Evolutionary conservation across 257 asterid genomes (phyloP), one percentile per base, ranked within the genome.

Genomic region (Solanum chilense): DNA sequence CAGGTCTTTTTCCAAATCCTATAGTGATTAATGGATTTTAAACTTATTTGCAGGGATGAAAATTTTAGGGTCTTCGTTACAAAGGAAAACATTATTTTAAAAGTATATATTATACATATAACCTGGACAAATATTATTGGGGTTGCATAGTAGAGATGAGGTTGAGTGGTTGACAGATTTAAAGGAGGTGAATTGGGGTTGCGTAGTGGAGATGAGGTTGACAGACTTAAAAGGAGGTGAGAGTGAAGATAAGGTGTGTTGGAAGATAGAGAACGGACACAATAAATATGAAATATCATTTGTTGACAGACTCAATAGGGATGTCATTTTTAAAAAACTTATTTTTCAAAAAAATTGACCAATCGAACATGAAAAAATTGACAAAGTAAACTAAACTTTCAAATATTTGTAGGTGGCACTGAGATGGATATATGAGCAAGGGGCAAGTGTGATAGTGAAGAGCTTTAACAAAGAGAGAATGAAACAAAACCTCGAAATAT

Each of bases 391-490:
- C 29, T 73, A 10, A 10, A 37, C 29, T 73, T 73, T 20, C 29
- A 35, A 70, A 83, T 10, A 23, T 15, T 3, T 42, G 45, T 86
- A 89, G 93, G 88, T 91, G 66, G 91, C 93, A 8, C 77, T 89
- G 86, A 91, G 92, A 85, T 91, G 93, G 93, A 60, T 91, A 75
- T 31, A 86, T 56, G 91, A 91, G 87, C 90, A 90, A 64, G 92
- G 91, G 81, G 90, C 80, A 56, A 66, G 66, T 68, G 60, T 82
- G 13, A 44, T 86, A 3, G 91, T 89, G 71, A 91, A 86, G 92
- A 91, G 91, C 45, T 91, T 89, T 88, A 80, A 74, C 88, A 87
- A 73, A 45, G 93, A 90, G 42, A 87, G 91, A 85, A 90, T 91
- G 93, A 88, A 83, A 69, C 84, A 91, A 47, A 91, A 90, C 85